Base-by-base conservation (phyloP, 2,329 filamentous ascomycete species). In the Fusarium sp. region DNA sequence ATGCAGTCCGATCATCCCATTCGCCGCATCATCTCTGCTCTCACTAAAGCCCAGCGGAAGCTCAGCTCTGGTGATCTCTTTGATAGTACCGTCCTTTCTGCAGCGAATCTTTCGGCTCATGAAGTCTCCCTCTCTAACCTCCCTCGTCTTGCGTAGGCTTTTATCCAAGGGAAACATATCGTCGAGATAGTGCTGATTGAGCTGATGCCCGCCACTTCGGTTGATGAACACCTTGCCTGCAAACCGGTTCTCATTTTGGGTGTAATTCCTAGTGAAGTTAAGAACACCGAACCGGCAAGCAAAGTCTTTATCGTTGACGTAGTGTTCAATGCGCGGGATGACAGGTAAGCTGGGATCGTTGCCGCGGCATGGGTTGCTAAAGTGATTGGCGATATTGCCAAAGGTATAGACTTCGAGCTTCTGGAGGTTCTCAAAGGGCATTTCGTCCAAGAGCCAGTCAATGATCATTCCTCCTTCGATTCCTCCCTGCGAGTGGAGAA, bases 111-210 rank as follows among this genome's bases (percentile, higher is more conserved):
- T 58, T 13, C 32, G 28, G 3, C 60, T 26, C 65, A 68, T 67
- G 6, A 67, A 67, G 6, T 57, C 59, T 5, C 48, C 54, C 3
- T 33, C 22, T 14, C 13, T 33, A 2, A 44, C 28, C 14, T 54
- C 22, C 1, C 63, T 48, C 2, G 51, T 6, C n/a, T 22, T 43
- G 11, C 11, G 33, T 28, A 52, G 32, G 2, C 28, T 46, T 19
- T 30, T 15, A 8, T 65, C 54, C 14, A 68, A 14, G 0, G 59
- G 53, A 5, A 70, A 68, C 46, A 70, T 65, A 7, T 33, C 22
- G 26, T 56, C 59, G 3, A 70, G 63, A 26, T 70, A 70, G 17
- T 70, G 50, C 33, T 70, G 60, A 17, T 70, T 70, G n/a, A 70
- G 47, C 13, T 60, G 56, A 26, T 70, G 67, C 14, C 67, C 68